These are phyloP conservation scores for Raphidocelis subcapitata DNA, from an alignment of 139 green algal species.

Conservation along the genomic window DNA sequence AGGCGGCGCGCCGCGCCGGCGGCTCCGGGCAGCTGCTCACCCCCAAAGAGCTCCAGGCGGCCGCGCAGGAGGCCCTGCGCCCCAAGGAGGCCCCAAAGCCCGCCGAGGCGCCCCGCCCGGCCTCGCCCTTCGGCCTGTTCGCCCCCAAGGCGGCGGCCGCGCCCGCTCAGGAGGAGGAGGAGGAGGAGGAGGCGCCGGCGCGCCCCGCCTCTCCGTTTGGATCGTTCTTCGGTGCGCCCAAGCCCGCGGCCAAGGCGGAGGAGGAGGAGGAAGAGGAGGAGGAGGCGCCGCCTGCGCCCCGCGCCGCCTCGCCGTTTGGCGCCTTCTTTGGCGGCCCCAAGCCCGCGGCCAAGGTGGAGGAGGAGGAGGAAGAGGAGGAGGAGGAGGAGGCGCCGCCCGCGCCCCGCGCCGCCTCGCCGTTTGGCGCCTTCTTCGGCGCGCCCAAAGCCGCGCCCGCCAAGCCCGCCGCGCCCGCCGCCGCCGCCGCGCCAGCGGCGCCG, in stretches of 20 bases:
- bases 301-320: slow-evolving; percentile 7
- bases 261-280: slow-evolving; percentile 33
- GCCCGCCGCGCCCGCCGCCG: background rate
- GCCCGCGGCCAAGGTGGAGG: background rate
- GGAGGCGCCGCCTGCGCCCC: background rate
- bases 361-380: slow-evolving; percentile 21
- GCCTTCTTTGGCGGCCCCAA: slow-evolving; percentile 23
- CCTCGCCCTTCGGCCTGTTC: slow-evolving; percentile 17
- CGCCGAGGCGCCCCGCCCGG: background rate
- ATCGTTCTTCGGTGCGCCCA: slow-evolving; percentile 8
- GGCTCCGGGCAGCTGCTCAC: slow-evolving; percentile 32
- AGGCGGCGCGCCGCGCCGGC: slow-evolving; percentile 41
- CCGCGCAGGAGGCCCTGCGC: slow-evolving; percentile 16
- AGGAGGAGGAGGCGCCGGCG: slow-evolving; percentile 1
- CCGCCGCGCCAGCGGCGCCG: background rate
- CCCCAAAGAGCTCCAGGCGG: slow-evolving; percentile 29
- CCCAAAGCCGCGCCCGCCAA: background rate
- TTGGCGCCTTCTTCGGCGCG: slow-evolving; percentile 24
- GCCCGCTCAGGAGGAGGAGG: background rate
- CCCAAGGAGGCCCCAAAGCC: slow-evolving; percentile 29
- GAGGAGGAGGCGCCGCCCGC: slow-evolving; percentile 19
- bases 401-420: background rate
- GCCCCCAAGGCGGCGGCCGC: background rate
- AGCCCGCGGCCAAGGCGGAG: slow-evolving; percentile 2
- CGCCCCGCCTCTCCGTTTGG: background rate